Conservation (phyloP, 148 eudicot genomes). For the Selenicereus undatus region DNA sequence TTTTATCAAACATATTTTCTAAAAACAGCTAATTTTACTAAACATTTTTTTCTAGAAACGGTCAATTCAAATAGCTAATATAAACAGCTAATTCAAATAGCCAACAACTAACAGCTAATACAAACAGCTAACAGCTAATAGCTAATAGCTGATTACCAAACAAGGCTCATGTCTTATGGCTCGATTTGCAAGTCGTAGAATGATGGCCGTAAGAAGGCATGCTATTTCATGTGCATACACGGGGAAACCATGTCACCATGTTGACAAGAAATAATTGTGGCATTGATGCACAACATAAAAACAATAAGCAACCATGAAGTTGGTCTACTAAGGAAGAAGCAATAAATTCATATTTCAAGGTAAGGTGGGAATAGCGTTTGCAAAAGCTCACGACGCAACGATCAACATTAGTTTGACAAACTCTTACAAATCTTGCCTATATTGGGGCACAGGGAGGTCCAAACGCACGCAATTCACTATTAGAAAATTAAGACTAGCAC, state of each 20-base stretch:
- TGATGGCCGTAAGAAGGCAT: background rate
- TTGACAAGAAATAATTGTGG: background rate
- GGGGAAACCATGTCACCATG: no score
- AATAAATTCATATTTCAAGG: background rate
- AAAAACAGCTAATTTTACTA: no score
- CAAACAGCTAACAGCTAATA: no score
- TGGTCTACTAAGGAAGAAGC: background rate
- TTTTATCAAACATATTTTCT: no score
- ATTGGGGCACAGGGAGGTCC: background rate
- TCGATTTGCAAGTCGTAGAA: no score
- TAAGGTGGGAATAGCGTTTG: background rate
- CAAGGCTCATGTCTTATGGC: no score
- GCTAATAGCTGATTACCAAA: no score
- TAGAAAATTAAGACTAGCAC: background rate
- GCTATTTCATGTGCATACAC: background rate
- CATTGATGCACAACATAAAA: background rate
- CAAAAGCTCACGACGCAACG: background rate
- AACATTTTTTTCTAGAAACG: no score
- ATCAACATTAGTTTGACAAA: background rate
- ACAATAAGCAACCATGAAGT: background rate
- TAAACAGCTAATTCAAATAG: no score
- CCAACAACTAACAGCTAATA: no score
- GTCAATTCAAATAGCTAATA: no score
- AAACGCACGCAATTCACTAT: background rate
- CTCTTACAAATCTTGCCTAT: background rate